Conservation (phyloP, 139 green algal genomes). For the Picochlorum sp. region DNA sequence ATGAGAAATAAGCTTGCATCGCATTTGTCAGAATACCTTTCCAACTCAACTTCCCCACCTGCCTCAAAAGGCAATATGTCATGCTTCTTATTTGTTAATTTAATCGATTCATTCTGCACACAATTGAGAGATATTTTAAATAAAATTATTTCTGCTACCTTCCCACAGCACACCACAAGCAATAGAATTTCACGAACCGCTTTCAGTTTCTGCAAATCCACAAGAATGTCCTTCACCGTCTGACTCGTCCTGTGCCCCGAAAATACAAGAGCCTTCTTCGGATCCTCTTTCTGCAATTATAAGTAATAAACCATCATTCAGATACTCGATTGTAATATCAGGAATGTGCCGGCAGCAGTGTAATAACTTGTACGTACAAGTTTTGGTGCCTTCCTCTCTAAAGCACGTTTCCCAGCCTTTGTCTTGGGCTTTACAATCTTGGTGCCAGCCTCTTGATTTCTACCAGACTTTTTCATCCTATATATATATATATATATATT, state of each 20-base stretch:
- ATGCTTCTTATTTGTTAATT: constrained; percentile 70
- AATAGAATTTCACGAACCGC: constrained; percentile 24
- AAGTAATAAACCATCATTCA: background rate
- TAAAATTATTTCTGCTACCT: background rate
- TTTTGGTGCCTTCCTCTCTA: constrained; percentile 66
- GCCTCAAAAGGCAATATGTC: constrained; percentile 78
- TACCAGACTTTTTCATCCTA: background rate
- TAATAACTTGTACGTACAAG: constrained; percentile 32
- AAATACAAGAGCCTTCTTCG: constrained; percentile 55
- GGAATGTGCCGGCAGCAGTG: background rate
- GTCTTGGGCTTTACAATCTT: constrained; percentile 58
- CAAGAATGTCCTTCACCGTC: constrained; percentile 48
- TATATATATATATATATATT: no score
- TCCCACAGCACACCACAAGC: background rate
- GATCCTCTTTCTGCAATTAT: constrained; percentile 58
- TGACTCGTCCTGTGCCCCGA: constrained; percentile 61
- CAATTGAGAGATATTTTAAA: background rate
- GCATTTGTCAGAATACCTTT: constrained; percentile 33
- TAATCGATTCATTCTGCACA: constrained; percentile 47
- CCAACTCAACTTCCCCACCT: constrained; percentile 62
- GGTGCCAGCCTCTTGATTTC: background rate
- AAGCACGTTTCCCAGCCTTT: constrained; percentile 38
- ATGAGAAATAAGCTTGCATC: constrained; percentile 73
- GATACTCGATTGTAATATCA: background rate
- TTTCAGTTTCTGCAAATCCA: constrained; percentile 73